Evolutionary conservation across 2,329 filamentous ascomycete species (phyloP).

Genomic region (Stagonosporopsis vannaccii): DNA sequence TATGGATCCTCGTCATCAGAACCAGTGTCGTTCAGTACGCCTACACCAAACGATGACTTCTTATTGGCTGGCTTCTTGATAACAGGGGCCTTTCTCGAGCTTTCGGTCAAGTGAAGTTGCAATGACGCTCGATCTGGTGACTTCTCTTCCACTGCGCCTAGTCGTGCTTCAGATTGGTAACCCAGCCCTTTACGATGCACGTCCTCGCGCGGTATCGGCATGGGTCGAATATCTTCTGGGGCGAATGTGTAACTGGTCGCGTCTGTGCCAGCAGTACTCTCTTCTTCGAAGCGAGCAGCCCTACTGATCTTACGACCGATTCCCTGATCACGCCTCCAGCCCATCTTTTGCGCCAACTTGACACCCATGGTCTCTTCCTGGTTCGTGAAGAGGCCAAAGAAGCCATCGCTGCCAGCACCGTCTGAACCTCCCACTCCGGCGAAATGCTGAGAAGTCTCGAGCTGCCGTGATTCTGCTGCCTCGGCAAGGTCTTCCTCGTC

Average conservation of each 20-base stretch:
- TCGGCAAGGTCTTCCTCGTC: conserved; percentile 95
- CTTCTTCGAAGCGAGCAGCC: conserved; percentile 70
- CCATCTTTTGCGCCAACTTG: conserved; percentile 88
- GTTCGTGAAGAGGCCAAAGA: conserved; percentile 75
- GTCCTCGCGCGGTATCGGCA: conserved; percentile 69
- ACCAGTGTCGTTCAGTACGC: conserved; percentile 88
- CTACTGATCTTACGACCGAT: conserved; percentile 86
- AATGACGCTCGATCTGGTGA: conserved; percentile 22
- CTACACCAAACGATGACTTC: conserved; percentile 83
- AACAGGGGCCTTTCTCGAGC: conserved; percentile 21
- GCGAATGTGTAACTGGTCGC: conserved; percentile 75
- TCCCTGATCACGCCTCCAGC: conserved; percentile 93
- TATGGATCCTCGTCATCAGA: conserved; percentile 97
- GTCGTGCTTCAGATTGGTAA: conserved; percentile 65
- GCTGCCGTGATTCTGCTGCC: conserved; percentile 75
- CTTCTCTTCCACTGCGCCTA: conserved; percentile 50
- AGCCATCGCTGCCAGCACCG: conserved; percentile 58
- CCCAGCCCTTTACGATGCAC: conserved; percentile 74
- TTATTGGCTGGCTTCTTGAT: conserved; percentile 56
- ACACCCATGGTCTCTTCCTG: conserved; percentile 86
- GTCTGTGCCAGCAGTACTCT: conserved; percentile 47
- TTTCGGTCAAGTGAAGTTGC: conserved; percentile 36
- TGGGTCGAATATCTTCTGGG: conserved; percentile 78
- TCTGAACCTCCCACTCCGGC: conserved; percentile 75
- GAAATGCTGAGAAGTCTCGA: conserved; percentile 78